Base-by-base conservation (phyloP, 768 basidiomycete genomes). In the Mycena leptocephala region DNA sequence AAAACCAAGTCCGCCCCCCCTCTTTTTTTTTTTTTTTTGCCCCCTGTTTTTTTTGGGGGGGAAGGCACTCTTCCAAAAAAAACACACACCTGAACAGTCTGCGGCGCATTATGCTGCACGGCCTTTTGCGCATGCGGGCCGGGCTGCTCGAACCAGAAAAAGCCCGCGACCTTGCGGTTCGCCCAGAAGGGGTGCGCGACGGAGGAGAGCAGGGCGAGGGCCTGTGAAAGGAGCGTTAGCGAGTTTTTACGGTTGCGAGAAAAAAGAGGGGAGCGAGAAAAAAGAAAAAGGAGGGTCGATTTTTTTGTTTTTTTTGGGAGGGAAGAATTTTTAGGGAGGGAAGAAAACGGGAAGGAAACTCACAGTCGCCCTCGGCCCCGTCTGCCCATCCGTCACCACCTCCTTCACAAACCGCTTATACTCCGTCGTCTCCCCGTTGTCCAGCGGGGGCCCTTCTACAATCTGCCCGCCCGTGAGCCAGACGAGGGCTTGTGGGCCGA, bases 341-440 rank as follows among this genome's bases (percentile, higher is more conserved):
- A 41, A 33, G 13, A 30, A 48, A 35, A 26, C 41, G 16, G 10
- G 18, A 43, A 43, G 10, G n/a, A n/a, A 37, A 37, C 61, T 56
- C 28, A 97, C 89, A 22, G 96, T 97, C 68, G 96, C 97, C 24
- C 98, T 91, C 35, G 98, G 98, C 0, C 96, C 95, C 18, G 97
- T 98, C 82, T 95, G 93, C 8, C 96, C 96, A 79, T 99, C 98
- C 1, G 97, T 99, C 70, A 99, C 94, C 39, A 97, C 95, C 85
- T 99, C 97, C 87, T 97, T 97, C 77, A 99, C 91, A 83, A 98
- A 99, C 26, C 97, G 92, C 80, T 93, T 94, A 83, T 98, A 99
- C 83, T 99, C 97, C 1, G 92, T 96, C 48, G 96, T 96, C 84
- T 99, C 98, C 3, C 97, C 97, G 81, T 97, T 97, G 82, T 97